Base-by-base conservation (phyloP, 192 early-diverging fungal species). In the Coemansia sp. region DNA sequence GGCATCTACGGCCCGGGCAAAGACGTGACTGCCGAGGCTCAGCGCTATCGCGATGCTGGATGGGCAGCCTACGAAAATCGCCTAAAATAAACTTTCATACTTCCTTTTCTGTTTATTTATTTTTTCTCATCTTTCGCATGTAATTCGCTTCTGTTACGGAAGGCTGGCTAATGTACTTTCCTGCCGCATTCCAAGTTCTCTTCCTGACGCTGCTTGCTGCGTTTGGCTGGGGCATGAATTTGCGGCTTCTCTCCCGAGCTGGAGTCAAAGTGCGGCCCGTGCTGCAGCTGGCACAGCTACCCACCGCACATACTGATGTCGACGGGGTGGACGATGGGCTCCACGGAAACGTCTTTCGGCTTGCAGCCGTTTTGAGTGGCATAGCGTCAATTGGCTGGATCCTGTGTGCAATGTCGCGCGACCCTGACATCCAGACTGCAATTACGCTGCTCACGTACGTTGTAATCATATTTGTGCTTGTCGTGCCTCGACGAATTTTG, bases 1-100 rank as follows among this genome's bases (percentile, higher is more conserved):
- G 97, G 94, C 20, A 97, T 99, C 65, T 99, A 98, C 69, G 94
- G 91, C 22, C 84, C 87, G 6, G 90, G 87, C n/a, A 83, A 85
- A 21, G 84, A 93, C 70, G 61, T 87, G 1, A 80, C 78, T 17
- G 60, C 57, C 7, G 92, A 96, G 62, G 94, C 93, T 21, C 83
- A 89, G 76, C 83, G 86, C 60, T 99, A 97, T 73, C 86, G 87
- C 57, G 85, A 92, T 60, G 95, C 94, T 31, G 97, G 97, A n/a
- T 99, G 97, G 97, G 80, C 87, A 36, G 97, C 97, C 0, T 98
- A 99, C 68, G 73, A 92, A 69, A 86, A 79, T 26, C 70, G 86
- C 34, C 54, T 86, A 25, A 46, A 52, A 52, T 52, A 52, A 40
- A 23, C 31, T 34, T 34, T 9, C 40, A 8, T 14, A 9, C 2